These are phyloP conservation scores for Mycena citricolor DNA, from an alignment of 1,284 basidiomycete species.

Conservation along the genomic window DNA sequence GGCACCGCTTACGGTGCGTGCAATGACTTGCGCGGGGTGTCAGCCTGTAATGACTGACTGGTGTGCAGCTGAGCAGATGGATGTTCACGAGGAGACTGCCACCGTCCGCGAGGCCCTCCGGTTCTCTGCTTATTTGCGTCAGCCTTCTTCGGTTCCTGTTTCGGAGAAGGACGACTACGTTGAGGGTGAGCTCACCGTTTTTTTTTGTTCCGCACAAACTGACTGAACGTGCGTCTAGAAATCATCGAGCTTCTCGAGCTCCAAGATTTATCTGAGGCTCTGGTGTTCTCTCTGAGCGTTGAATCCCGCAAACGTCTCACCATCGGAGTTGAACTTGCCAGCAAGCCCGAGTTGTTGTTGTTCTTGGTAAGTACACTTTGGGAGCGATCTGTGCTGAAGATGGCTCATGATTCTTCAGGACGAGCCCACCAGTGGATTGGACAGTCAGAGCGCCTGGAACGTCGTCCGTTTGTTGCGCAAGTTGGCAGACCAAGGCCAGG, in stretches of 20 bases:
- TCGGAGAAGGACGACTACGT: conserved; percentile 84
- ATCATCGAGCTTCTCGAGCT: conserved; percentile 72
- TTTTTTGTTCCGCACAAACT: too few species aligned
- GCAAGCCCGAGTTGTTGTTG: conserved; percentile 79
- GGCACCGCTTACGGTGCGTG: conserved; percentile 72
- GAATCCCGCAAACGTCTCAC: conserved; percentile 86
- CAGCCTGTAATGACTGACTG: conserved; percentile 30
- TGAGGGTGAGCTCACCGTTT: conserved; percentile 38
- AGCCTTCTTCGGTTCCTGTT: conserved; percentile 69
- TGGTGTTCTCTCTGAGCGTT: conserved; percentile 63
- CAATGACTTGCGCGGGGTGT: too few species aligned
- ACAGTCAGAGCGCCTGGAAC: conserved; percentile 70
- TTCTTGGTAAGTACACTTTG: conserved; percentile 72
- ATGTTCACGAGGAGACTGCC: conserved; percentile 84
- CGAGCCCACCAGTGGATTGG: conserved; percentile 22
- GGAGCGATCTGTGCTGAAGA: too few species aligned
- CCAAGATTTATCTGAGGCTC: conserved; percentile 61
- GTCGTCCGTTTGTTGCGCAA: conserved; percentile 82
- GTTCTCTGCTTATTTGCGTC: conserved; percentile 89
- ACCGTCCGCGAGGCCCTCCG: conserved; percentile 88
- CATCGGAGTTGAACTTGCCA: conserved; percentile 87
- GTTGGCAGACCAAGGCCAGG: conserved; percentile 84
- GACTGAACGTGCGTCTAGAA: conserved; percentile 29
- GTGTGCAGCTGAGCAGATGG: conserved; percentile 80
- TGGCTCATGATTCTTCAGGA: conserved; percentile 6